Evolutionary conservation across 345 rosid genomes (phyloP), one percentile per base, ranked within the genome.

Genomic region (Corymbia maculata): DNA sequence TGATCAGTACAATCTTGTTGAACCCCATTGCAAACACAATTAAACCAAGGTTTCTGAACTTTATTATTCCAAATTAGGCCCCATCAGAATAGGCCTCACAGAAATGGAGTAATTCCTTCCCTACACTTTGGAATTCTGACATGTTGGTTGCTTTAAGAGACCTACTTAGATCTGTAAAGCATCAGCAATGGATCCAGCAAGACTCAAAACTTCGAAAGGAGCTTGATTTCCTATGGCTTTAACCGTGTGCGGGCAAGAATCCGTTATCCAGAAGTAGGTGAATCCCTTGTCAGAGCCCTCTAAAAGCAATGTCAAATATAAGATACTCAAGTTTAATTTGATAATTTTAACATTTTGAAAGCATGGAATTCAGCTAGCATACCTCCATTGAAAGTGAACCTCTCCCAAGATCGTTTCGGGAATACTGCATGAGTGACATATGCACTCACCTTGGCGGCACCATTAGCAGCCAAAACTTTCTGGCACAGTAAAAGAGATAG

Each of bases 401-500:
- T 96, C 93, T 97, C 98, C 99, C 99, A 98, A 2, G 99, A 98
- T 79, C 90, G 90, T 82, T 95, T 95, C 13, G 99, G 99, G 93
- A 98, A 98, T 68, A 98, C 99, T 7, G 98, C 99, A 32, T 98
- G 99, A 79, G 99, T 98, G 87, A 97, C 99, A 90, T 96, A 97
- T 15, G 99, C 97, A 86, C 99, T 98, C 89, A 97, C 99, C 92
- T 97, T 98, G 21, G 94, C 92, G 1, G 99, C 99, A 90, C 98
- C 99, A 61, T 95, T 92, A 88, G 97, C 95, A 28, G 97, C 94
- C 93, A 98, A 90, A 57, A 94, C 99, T 97, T 98, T 98, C 99
- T 98, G 95, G 87, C 85, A 90, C 50, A 87, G 59, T 51, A 70
- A 80, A 66, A 52, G 75, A 42, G 82, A 75, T 21, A 42, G 82